phyloP scores from a whole-genome alignment of 225 moss, liverwort and hornwort genomes.

The Polytrichum formosum region DNA sequence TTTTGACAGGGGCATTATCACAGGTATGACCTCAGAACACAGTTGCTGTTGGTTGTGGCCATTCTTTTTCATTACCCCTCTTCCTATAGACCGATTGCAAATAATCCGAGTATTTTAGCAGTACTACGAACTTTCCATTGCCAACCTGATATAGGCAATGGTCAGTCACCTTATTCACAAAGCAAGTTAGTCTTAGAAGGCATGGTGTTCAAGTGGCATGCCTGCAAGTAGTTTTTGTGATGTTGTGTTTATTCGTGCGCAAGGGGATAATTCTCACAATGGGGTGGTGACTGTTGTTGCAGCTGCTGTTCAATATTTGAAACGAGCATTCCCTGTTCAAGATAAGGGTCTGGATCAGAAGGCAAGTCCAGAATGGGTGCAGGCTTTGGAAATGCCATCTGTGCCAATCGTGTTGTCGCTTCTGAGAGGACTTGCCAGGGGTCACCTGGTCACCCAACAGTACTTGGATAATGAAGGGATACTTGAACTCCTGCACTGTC shows the following conservation, averaged over 20 bases:
- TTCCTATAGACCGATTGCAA: not conserved
- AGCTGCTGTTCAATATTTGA: constrained; percentile 84
- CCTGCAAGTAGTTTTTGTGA: too few species aligned
- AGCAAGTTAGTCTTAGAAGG: too few species aligned
- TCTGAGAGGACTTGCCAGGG: constrained; percentile 87
- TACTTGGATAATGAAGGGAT: constrained; percentile 78
- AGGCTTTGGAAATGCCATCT: constrained; percentile 97
- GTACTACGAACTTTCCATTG: too few species aligned
- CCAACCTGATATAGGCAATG: too few species aligned
- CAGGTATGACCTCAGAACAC: constrained; percentile 35
- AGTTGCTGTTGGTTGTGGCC: not conserved
- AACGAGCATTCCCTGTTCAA: constrained; percentile 70
- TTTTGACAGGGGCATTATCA: constrained; percentile 76
- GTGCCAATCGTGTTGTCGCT: constrained; percentile 94
- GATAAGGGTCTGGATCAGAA: constrained; percentile 87
- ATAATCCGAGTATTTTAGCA: too few species aligned
- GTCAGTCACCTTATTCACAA: too few species aligned
- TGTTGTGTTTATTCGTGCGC: too few species aligned
- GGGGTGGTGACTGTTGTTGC: constrained; percentile 2
- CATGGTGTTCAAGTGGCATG: too few species aligned
- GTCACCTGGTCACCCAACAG: constrained; percentile 74
- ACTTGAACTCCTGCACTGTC: constrained; percentile 81
- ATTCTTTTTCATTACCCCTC: not conserved
- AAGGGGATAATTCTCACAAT: too few species aligned
- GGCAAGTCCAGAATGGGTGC: constrained; percentile 93